These are phyloP conservation scores for Xylariaceae sp. DNA, from an alignment of 2,329 filamentous ascomycete species.

Conservation along the genomic window DNA sequence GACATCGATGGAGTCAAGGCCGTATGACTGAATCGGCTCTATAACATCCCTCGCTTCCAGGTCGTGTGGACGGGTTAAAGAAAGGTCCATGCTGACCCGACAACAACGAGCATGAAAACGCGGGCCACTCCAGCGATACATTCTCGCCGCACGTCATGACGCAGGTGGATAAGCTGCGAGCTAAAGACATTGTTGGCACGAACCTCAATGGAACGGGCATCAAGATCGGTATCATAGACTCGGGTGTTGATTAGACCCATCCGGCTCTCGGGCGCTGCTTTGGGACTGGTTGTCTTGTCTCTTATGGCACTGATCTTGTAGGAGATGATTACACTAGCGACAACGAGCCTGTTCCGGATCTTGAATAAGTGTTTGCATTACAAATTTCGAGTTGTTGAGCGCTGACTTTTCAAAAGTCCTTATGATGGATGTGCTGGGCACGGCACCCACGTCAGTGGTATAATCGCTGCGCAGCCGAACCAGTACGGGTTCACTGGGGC, in stretches of 20 bases:
- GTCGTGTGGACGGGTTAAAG: slow-evolving; percentile 40
- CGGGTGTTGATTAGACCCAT: slow-evolving; percentile 59
- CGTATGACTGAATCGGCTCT: slow-evolving; percentile 46
- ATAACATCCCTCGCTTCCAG: slow-evolving; percentile 41
- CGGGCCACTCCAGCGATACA: slow-evolving; percentile 33
- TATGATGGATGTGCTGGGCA: slow-evolving; percentile 55
- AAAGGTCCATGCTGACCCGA: slow-evolving; percentile 33
- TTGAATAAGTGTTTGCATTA: slow-evolving; percentile 18
- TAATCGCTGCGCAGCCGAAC: slow-evolving; percentile 55
- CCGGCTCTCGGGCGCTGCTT: slow-evolving; percentile 62
- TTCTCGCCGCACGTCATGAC: slow-evolving; percentile 54
- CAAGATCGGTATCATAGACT: slow-evolving; percentile 52
- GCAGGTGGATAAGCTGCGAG: slow-evolving; percentile 50
- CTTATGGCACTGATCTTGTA: slow-evolving; percentile 44
- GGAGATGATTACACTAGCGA: slow-evolving; percentile 48
- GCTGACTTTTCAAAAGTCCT: slow-evolving; percentile 37
- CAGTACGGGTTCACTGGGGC: slow-evolving; percentile 53
- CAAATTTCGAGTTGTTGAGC: neutral
- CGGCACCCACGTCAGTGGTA: slow-evolving; percentile 58
- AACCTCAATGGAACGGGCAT: slow-evolving; percentile 53
- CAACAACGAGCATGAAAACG: slow-evolving; percentile 29
- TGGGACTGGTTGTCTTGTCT: slow-evolving; percentile 54
- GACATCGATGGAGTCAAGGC: slow-evolving; percentile 43
- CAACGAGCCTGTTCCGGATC: slow-evolving; percentile 28
- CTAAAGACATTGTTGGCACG: slow-evolving; percentile 45